Conservation (phyloP, 2,329 filamentous ascomycete genomes). For the Biscogniauxia mediterranea region DNA sequence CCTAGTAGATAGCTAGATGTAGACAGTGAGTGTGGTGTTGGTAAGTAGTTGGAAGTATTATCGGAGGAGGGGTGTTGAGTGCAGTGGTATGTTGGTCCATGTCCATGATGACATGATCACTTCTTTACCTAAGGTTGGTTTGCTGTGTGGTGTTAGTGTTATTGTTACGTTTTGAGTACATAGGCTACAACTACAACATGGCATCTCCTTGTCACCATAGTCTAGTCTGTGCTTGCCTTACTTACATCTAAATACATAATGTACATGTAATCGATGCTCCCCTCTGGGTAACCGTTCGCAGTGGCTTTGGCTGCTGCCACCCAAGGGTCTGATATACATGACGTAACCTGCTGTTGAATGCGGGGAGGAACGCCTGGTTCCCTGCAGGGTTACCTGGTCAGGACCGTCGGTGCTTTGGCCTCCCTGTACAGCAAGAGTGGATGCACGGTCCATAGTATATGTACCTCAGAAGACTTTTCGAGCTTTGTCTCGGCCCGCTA, state of each 20-base stretch:
- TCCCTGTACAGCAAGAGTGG: neutral
- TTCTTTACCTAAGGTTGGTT: conserved; percentile 37
- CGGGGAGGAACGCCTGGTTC: conserved; percentile 3
- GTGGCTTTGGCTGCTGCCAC: neutral
- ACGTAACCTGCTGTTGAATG: conserved; percentile 9
- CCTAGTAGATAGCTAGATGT: too few relatives aligned
- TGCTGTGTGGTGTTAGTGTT: neutral
- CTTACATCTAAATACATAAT: neutral
- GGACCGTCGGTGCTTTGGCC: neutral
- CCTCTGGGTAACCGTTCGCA: too few relatives aligned
- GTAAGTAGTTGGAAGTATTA: too few relatives aligned
- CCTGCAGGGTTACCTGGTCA: neutral
- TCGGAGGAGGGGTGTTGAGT: neutral
- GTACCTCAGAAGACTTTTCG: too few relatives aligned
- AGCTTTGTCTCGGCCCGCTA: too few relatives aligned
- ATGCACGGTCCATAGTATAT: neutral
- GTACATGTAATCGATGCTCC: neutral
- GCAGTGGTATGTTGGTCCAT: conserved; percentile 1
- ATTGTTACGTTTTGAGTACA: neutral
- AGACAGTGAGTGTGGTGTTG: too few relatives aligned
- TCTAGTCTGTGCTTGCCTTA: neutral
- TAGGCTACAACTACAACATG: neutral
- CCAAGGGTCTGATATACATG: conserved; percentile 3
- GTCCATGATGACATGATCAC: conserved; percentile 35
- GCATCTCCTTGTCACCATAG: neutral